Evolutionary conservation across 148 eudicot genomes (phyloP).

Genomic region (Fagopyrum homotropicum): DNA sequence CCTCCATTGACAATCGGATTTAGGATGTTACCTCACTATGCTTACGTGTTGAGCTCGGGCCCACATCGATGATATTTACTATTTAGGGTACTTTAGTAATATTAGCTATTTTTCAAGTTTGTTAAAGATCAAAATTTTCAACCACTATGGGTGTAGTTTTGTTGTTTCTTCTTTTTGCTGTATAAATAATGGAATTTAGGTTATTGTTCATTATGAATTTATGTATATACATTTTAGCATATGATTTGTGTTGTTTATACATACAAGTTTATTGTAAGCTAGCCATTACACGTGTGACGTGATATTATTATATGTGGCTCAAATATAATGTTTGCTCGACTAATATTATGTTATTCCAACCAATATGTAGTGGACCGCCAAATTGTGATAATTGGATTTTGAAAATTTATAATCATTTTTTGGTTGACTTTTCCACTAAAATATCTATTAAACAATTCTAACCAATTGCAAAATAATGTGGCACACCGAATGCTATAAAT

Average conservation of each 20-base stretch:
- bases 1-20: no score
- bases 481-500: not conserved
- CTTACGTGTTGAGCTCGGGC: no score
- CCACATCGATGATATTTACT: no score
- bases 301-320: not conserved
- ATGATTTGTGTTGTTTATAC: not conserved
- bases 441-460: not conserved
- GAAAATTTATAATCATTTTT: not conserved
- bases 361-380: constrained; percentile 7
- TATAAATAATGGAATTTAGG: no score
- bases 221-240: not conserved
- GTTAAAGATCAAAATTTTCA: no score
- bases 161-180: no score
- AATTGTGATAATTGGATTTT: constrained; percentile 1
- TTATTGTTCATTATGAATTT: not conserved
- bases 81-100: no score
- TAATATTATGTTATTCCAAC: not conserved
- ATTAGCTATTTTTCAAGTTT: no score
- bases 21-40: no score
- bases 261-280: not conserved
- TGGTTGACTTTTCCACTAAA: not conserved
- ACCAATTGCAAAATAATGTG: not conserved
- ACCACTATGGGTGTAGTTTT: no score
- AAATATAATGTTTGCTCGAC: not conserved
- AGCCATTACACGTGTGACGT: not conserved